Conservation (phyloP, 108 stramenopile species). For the Fragilariopsis cylindrus region DNA sequence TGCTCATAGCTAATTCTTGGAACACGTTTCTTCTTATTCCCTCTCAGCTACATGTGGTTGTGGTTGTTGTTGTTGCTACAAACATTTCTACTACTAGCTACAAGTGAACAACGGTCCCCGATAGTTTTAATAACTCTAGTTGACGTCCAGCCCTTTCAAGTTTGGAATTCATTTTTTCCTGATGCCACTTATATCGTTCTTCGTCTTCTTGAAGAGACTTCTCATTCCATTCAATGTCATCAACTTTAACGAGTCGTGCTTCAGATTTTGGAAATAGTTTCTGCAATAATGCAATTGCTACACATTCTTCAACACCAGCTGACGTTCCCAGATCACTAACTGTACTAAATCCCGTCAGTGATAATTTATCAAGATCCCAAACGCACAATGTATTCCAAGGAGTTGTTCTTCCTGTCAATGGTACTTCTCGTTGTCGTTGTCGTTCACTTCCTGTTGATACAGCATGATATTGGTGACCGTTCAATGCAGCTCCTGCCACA, state of each 20-base stretch:
- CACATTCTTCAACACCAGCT: constrained; percentile 87
- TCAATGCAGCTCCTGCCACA: constrained; percentile 88
- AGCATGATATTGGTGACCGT: constrained; percentile 74
- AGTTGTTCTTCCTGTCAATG: constrained; percentile 57
- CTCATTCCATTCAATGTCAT: constrained; percentile 65
- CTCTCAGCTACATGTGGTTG: no score
- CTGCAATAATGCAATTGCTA: constrained; percentile 80
- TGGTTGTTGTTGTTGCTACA: no score
- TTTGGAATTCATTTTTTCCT: constrained; percentile 91
- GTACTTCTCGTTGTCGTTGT: constrained; percentile 19
- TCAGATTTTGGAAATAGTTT: constrained; percentile 46
- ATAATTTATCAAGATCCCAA: constrained; percentile 83
- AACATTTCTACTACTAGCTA: background rate
- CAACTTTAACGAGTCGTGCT: constrained; percentile 67
- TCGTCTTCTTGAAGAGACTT: constrained; percentile 61
- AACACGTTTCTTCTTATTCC: no score
- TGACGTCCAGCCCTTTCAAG: constrained; percentile 64
- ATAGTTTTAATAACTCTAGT: constrained; percentile 55
- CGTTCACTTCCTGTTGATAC: background rate
- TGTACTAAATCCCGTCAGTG: constrained; percentile 79
- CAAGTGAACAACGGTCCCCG: constrained; percentile 32
- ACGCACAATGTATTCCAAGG: constrained; percentile 96
- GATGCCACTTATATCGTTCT: constrained; percentile 85
- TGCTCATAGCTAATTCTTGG: no score
- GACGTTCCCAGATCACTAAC: constrained; percentile 43